Conservation (phyloP, 2,329 filamentous ascomycete species). For the Camillea tinctor region DNA sequence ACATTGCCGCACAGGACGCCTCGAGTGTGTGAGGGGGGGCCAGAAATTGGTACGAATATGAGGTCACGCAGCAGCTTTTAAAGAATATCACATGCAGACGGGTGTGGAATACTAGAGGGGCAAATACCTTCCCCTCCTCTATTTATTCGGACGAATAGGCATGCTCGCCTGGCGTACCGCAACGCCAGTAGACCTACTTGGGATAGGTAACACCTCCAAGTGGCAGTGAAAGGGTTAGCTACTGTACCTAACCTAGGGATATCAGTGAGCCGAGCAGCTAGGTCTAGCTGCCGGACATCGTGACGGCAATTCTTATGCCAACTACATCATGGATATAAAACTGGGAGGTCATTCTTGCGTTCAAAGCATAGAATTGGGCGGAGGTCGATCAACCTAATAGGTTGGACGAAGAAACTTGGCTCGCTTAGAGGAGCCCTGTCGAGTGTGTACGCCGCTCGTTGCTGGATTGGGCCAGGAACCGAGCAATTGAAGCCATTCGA, state of each 20-base stretch:
- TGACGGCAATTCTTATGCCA: conserved; percentile 1
- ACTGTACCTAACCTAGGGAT: conserved; percentile 8
- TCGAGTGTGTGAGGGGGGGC: conserved; percentile 12
- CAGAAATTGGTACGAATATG: conserved; percentile 16
- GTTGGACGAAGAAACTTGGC: conserved; percentile 17
- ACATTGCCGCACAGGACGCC: conserved; percentile 2
- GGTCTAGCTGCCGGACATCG: not conserved
- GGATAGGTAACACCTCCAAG: conserved; percentile 1
- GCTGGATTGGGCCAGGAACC: conserved; percentile 17
- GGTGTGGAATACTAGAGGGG: not conserved
- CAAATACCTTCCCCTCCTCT: not conserved
- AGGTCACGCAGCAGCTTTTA: conserved; percentile 25
- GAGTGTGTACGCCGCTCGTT: conserved; percentile 10
- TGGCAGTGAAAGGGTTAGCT: conserved; percentile 1
- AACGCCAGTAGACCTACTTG: not conserved
- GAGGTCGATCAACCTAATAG: conserved; percentile 1
- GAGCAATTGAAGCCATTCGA: conserved; percentile 7
- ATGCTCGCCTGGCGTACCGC: not conserved
- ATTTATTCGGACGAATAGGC: not conserved
- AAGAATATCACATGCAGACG: conserved; percentile 2
- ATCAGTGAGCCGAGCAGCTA: not conserved
- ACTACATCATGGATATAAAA: conserved; percentile 18
- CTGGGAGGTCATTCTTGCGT: conserved; percentile 12
- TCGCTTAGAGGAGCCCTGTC: conserved; percentile 10
- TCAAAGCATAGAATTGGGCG: conserved; percentile 7